Percentiles rank a stretch among this genome's conserved stretches.
Conservation (phyloP, 148 eudicot species). For the Vaccinium darrowii region DNA sequence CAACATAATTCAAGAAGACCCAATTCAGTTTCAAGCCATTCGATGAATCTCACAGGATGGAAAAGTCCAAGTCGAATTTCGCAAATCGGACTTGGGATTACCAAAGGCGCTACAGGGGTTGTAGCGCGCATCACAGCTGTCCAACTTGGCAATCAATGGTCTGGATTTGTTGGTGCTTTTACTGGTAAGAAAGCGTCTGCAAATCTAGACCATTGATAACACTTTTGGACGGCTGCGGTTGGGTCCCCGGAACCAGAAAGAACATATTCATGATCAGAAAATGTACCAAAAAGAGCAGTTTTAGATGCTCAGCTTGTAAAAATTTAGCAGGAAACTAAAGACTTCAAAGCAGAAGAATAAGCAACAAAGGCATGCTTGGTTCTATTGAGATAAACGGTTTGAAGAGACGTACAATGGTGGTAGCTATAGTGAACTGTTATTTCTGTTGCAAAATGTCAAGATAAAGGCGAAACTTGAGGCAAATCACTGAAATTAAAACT, state of each 20-base stretch:
- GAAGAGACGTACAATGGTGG: slow-evolving; percentile 7
- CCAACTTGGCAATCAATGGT: too few relatives aligned
- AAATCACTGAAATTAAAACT: background rate
- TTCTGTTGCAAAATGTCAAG: background rate
- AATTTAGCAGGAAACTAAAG: background rate
- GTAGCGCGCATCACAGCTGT: too few relatives aligned
- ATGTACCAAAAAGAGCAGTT: background rate
- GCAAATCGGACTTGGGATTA: slow-evolving; percentile 7
- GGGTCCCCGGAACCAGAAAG: too few relatives aligned
- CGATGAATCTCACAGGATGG: slow-evolving; percentile 1
- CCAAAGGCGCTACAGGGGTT: too few relatives aligned
- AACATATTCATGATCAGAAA: background rate
- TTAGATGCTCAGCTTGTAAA: background rate
- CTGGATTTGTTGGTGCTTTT: too few relatives aligned
- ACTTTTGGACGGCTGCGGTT: too few relatives aligned
- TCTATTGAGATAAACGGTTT: slow-evolving; percentile 9
- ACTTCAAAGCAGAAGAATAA: background rate
- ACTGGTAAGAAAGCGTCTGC: too few relatives aligned
- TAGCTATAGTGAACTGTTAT: slow-evolving; percentile 13
- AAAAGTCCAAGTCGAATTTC: background rate
- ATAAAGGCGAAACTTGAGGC: background rate
- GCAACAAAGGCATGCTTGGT: slow-evolving; percentile 10
- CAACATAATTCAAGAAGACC: background rate
- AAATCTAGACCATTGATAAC: too few relatives aligned
- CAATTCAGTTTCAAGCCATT: background rate